These are phyloP conservation scores for Tuber melanosporum DNA, from an alignment of 495 filamentous ascomycete genomes.

Conservation along the genomic window DNA sequence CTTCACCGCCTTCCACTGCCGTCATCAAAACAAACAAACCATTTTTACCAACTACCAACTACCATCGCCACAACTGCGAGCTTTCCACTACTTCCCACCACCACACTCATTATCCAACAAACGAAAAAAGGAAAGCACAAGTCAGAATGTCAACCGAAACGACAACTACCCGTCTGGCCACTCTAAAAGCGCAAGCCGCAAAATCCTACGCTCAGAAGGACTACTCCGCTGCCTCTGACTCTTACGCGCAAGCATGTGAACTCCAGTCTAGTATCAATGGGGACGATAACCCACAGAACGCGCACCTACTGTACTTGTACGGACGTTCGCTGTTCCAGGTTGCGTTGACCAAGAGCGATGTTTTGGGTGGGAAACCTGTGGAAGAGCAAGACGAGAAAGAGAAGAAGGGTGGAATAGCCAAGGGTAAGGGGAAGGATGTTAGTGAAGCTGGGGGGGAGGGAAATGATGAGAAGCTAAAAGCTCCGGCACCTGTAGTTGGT, in stretches of 20 bases:
- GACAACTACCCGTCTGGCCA: constrained; percentile 17
- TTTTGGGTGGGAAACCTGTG: constrained; percentile 72
- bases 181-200: constrained; percentile 54
- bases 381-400: constrained; percentile 45
- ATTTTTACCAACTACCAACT: not conserved
- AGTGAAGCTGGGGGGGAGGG: constrained; percentile 15
- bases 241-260: constrained; percentile 81
- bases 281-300: constrained; percentile 81
- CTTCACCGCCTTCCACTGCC: not conserved
- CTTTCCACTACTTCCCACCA: not conserved
- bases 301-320: constrained; percentile 87
- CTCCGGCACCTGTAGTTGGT: not conserved
- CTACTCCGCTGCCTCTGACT: constrained; percentile 72
- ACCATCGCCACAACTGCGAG: not conserved
- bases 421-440: constrained; percentile 41
- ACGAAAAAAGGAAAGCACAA: not conserved
- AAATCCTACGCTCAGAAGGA: constrained; percentile 78
- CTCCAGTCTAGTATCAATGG: constrained; percentile 87
- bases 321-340: constrained; percentile 88
- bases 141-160: constrained; percentile 9
- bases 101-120: constrained; percentile 5
- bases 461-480: constrained; percentile 18
- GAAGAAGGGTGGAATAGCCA: constrained; percentile 44
- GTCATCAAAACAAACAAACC: not conserved
- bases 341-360: constrained; percentile 87